Percentiles rank a stretch among this genome's conserved stretches.
Evolutionary conservation across 345 rosid genomes (phyloP).

Genomic region (Populus nigra): DNA sequence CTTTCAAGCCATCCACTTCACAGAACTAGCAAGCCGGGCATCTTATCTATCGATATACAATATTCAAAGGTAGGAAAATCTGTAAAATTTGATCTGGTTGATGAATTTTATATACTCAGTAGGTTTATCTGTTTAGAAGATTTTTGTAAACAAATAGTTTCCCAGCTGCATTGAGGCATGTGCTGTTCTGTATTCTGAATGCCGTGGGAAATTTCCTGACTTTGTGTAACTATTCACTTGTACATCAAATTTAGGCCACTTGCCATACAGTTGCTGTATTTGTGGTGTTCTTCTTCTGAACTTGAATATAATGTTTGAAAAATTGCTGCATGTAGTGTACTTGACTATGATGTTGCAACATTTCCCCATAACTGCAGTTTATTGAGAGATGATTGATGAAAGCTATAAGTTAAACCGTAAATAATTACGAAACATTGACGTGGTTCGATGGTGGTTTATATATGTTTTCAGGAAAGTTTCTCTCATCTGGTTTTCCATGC

Average conservation of each 20-base stretch:
- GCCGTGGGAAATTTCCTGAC: background rate
- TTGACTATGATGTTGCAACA: background rate
- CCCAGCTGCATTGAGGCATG: background rate
- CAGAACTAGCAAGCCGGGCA: conserved; percentile 80
- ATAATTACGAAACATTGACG: background rate
- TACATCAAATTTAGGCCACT: background rate
- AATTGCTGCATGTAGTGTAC: background rate
- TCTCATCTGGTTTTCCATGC: background rate
- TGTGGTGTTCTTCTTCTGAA: background rate
- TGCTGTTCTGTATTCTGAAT: background rate
- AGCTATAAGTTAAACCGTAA: background rate
- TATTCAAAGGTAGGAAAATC: conserved; percentile 59
- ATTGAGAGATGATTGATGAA: background rate
- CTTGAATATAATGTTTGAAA: background rate
- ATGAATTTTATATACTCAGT: background rate
- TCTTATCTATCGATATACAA: conserved; percentile 66
- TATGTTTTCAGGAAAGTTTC: background rate
- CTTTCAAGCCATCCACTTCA: conserved; percentile 95
- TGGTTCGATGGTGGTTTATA: background rate
- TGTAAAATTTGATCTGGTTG: background rate
- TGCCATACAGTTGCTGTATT: background rate
- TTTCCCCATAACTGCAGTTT: background rate
- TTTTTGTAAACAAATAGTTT: background rate
- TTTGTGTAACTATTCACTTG: background rate
- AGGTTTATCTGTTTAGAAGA: background rate